Base-by-base conservation (phyloP, 192 early-diverging fungal genomes). In the Powellomyces hirtus region DNA sequence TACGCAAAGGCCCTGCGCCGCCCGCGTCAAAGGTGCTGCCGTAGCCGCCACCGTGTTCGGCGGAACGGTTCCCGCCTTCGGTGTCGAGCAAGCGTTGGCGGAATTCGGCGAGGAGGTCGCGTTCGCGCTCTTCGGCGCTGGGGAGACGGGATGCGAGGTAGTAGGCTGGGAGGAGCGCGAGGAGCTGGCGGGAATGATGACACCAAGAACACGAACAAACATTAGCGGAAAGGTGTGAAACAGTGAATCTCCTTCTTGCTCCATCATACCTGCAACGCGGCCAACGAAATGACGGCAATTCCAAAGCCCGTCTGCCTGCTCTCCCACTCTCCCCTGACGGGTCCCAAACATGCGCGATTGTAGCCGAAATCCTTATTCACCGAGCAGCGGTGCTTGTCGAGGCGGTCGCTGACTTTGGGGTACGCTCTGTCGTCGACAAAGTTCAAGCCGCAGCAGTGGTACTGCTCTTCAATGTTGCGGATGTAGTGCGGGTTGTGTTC, bases 381-480 rank as follows among this genome's bases (percentile, higher is more conserved):
- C 8, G 36, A 20, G 58, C 75, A 77, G 5, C 40, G 30, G 20
- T 14, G 10, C 34, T 33, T 29, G n/a, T n/a, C n/a, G n/a, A n/a
- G n/a, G n/a, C n/a, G n/a, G n/a, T n/a, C n/a, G 16, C 10, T 55
- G 44, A 37, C 20, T 24, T 73, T 73, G 38, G 75, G 75, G 29
- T 59, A 65, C 11, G 75, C 75, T 33, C 75, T 71, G 35, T 77
- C 75, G 51, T 72, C 62, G n/a, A 59, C 20, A 55, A 44, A 68
- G 24, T 60, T 45, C 35, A 77, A 55, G 11, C 75, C 75, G 38
- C 75, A 77, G 75, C 75, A 77, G 27, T 45, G 44, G 72, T 75
- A 75, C 27, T 67, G 55, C 29, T 77, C 74, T 66, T 87, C 77
- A 14, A 83, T 29, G 50, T 75, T 71, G 61, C 72, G 71, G 22